Evolutionary conservation across 306 rosid species (phyloP).

Genomic region (Notholithocarpus densiflorus): DNA sequence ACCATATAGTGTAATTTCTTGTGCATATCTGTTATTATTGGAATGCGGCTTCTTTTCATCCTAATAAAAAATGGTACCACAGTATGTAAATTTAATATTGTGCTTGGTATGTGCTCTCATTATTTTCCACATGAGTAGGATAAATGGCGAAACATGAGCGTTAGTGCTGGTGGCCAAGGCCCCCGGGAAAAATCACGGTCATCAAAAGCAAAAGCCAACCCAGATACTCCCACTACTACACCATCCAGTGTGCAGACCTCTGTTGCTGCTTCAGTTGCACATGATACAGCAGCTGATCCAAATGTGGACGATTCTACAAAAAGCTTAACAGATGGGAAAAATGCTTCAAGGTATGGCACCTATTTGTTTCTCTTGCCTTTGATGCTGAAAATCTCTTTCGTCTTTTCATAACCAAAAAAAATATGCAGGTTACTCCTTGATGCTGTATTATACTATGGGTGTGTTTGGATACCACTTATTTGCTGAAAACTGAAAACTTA

Average conservation of each 20-base stretch:
- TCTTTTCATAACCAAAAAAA: background rate
- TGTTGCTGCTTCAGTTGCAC: conserved; percentile 8
- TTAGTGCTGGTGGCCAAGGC: conserved; percentile 23
- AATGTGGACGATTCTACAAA: conserved; percentile 28
- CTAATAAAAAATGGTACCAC: background rate
- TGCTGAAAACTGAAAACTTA: no score
- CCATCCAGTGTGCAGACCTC: conserved; percentile 6
- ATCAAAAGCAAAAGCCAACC: conserved; percentile 20
- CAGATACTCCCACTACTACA: conserved; percentile 19
- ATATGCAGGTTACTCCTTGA: background rate
- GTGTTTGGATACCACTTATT: no score
- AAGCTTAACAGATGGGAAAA: conserved; percentile 22
- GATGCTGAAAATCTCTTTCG: no score
- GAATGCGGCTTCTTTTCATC: background rate
- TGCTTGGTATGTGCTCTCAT: background rate
- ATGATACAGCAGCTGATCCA: conserved; percentile 8
- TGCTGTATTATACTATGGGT: background rate
- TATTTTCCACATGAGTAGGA: conserved; percentile 25
- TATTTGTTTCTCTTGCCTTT: background rate
- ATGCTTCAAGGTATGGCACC: conserved; percentile 21
- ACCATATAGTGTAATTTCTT: background rate
- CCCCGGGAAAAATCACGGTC: conserved; percentile 33
- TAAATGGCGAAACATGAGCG: conserved; percentile 47
- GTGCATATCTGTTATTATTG: background rate
- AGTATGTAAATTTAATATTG: background rate